Base-by-base conservation (phyloP, 148 eudicot species). In the Rhododendron griersonianum region DNA sequence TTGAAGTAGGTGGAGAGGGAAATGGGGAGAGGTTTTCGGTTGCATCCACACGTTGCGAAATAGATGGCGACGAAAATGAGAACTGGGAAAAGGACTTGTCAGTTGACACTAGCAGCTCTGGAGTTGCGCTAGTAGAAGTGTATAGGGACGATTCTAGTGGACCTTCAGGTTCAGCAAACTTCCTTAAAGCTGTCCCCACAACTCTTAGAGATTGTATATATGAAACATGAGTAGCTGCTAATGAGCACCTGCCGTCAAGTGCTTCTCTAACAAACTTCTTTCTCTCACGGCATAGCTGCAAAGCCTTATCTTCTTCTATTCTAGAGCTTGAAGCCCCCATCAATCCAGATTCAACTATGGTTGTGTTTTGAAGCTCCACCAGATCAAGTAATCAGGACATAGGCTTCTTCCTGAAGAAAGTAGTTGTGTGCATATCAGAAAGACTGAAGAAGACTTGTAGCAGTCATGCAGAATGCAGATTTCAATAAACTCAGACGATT, bases 251-350 rank as follows among this genome's bases (percentile, higher is more conserved):
- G 37, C 98, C 98, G 85, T 96, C 90, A 87, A 96, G 99, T 89
- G 99, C 99, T 92, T 92, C 95, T 88, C 91, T 89, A 87, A 96
- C 92, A 25, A 91, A 93, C 86, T 95, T 96, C 90, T 94, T 96
- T 83, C 99, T 87, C 67, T 93, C 98, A 85, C 98, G 96, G 74
- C 99, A 96, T 63, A 96, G 90, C 85, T 89, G 91, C 82, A 94
- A 88, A 69, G 98, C 93, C 87, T 95, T 96, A 84, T 95, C 99
- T 88, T 96, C 99, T 69, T 94, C 98, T 81, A 92, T 76, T 90
- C 88, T 95, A 87, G 99, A 96, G 89, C 87, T 91, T 69, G 95
- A 88, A 0, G 92, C 94, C 87, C 99, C 99, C 99, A 96, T 96
- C 35, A 37, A 84, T 75, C 76, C 59, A 59, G 63, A 30, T 23